phyloP scores from a whole-genome alignment of 148 eudicot species.

The Pouteria glomerata region DNA sequence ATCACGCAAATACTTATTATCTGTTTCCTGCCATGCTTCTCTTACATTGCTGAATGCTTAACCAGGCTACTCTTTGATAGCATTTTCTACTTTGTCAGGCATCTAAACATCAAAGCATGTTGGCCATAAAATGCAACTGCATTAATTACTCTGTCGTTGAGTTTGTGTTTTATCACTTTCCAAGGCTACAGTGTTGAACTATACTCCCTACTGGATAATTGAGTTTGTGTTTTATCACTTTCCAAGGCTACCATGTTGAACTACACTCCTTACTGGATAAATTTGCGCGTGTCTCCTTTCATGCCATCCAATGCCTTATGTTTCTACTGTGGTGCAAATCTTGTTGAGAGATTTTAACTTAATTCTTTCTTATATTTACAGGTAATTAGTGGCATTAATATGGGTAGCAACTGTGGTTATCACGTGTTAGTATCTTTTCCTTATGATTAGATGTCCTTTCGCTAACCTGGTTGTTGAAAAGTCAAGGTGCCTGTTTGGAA shows the following conservation, averaged over 20 bases:
- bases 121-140: background rate
- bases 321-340: slow-evolving; percentile 1
- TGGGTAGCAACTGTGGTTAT: slow-evolving; percentile 95
- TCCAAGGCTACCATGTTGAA: background rate
- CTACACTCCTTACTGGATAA: background rate
- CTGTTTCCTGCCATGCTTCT: background rate
- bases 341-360: background rate
- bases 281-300: background rate
- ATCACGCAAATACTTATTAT: background rate
- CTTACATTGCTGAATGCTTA: background rate
- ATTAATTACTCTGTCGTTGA: background rate
- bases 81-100: slow-evolving; percentile 4
- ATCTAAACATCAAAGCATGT: background rate
- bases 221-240: background rate
- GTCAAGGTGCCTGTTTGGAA: background rate
- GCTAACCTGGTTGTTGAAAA: background rate
- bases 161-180: background rate
- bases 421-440: slow-evolving; percentile 60
- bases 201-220: background rate
- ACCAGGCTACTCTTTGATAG: background rate
- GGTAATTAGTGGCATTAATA: slow-evolving; percentile 97
- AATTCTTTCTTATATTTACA: slow-evolving; percentile 22
- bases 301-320: background rate
- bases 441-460: background rate
- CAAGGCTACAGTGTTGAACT: no score